Base-by-base conservation (phyloP, 768 basidiomycete genomes). In the Suillus ampliporus region DNA sequence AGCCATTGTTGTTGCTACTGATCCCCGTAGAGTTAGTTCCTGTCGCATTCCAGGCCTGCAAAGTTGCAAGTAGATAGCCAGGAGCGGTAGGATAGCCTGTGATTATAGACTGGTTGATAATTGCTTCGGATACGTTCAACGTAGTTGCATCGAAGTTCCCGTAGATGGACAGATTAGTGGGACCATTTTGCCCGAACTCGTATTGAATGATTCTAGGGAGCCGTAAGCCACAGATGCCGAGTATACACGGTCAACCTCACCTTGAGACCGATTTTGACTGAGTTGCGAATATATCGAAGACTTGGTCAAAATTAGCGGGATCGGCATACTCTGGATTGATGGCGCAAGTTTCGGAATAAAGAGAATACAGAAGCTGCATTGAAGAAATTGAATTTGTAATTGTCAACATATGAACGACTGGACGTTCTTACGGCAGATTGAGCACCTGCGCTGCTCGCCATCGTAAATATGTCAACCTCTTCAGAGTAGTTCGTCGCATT, bases 211-310 rank as follows among this genome's bases (percentile, higher is more conserved):
- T 74, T 50, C 84, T 84, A 61, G n/a, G 40, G 31, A 35, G 43
- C n/a, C 43, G 11, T 48, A 48, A 57, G 7, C 10, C 34, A 62
- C 26, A 48, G 15, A 26, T 28, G n/a, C 31, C 7, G 37, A 23
- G 23, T 9, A 57, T 59, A 34, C 8, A 1, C 7, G 28, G 77
- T 51, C 80, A 78, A 57, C 84, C 84, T 52, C 79, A 84, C 75
- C 79, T 78, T 15, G 92, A 86, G 51, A 84, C 83, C 28, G 82
- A 79, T 35, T 81, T 72, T n/a, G 83, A 82, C 61, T 87, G 87
- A 0, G 92, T 91, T 2, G 91, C 85, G 73, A 89, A 93, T 57
- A 95, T 84, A 70, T 94, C 89, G 74, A 94, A 83, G 47, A 86
- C 83, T 69, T 89, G 83, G 66, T 92, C 88, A 68, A 90, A 94